These are phyloP conservation scores for Gnetum montanum DNA, from an alignment of 75 land plant genomes.

Conservation along the genomic window DNA sequence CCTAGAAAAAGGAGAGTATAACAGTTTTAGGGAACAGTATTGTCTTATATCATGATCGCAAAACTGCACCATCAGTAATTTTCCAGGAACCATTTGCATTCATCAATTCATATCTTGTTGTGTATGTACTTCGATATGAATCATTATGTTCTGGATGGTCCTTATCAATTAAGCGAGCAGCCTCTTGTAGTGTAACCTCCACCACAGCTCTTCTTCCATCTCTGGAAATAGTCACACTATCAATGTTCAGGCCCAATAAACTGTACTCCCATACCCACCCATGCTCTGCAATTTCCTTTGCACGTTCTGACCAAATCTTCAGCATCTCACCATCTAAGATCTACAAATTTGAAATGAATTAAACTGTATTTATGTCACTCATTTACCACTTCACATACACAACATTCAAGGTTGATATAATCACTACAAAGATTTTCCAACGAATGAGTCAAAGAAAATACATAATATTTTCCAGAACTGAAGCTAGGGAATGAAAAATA, in stretches of 20 bases:
- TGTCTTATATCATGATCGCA: conserved; percentile 30
- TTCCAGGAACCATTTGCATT: conserved; percentile 50
- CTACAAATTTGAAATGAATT: background rate
- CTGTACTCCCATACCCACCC: conserved; percentile 94
- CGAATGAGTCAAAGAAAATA: no score
- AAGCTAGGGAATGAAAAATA: no score
- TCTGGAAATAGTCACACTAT: conserved; percentile 72
- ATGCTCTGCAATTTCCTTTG: conserved; percentile 48
- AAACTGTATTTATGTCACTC: no score
- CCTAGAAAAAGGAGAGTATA: no score
- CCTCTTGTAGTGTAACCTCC: conserved; percentile 87
- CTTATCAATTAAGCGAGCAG: conserved; percentile 44
- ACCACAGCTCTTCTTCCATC: conserved; percentile 77
- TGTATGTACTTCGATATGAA: conserved; percentile 59
- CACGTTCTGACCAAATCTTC: conserved; percentile 78
- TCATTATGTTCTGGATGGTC: conserved; percentile 59
- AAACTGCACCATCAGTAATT: conserved; percentile 73
- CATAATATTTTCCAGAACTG: no score
- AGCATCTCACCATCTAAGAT: conserved; percentile 67
- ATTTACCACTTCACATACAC: no score
- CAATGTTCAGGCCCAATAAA: conserved; percentile 53
- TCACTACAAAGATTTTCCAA: no score
- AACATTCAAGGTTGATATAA: no score
- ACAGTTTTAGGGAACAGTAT: no score
- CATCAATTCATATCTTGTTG: conserved; percentile 74